A percentile compares a stretch with the other conserved stretches of the same genome.
Evolutionary conservation across 2,329 filamentous ascomycete species (phyloP).

Genomic region (Cladosporium colombiae): DNA sequence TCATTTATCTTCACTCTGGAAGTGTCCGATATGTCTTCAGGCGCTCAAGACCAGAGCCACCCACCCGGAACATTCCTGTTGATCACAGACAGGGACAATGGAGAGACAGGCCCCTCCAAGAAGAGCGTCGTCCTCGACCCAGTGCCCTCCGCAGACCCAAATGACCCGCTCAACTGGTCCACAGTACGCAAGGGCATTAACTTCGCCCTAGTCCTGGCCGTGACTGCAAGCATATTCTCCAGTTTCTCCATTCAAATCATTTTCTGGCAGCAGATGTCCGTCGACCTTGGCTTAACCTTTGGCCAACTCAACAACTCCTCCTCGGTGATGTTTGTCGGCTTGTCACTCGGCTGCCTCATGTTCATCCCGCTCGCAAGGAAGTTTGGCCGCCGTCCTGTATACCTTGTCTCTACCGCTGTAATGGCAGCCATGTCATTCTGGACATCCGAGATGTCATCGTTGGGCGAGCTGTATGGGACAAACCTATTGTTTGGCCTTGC

Average conservation of each 20-base stretch:
- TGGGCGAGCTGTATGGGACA: conserved; percentile 19
- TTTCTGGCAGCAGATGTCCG: conserved; percentile 43
- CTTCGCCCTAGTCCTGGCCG: conserved; percentile 41
- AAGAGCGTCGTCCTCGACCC: neutral
- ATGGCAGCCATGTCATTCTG: conserved; percentile 19
- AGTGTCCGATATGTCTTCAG: neutral
- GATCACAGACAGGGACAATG: neutral
- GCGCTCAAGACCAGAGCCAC: neutral
- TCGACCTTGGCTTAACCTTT: conserved; percentile 44
- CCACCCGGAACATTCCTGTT: neutral
- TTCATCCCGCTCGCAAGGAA: conserved; percentile 54
- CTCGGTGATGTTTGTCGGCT: conserved; percentile 45
- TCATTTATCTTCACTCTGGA: neutral
- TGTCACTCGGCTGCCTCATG: conserved; percentile 49
- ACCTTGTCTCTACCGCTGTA: conserved; percentile 20
- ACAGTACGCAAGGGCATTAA: conserved; percentile 42
- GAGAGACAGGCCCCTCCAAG: neutral
- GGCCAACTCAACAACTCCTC: conserved; percentile 45
- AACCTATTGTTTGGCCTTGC: neutral
- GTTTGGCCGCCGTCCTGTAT: conserved; percentile 37
- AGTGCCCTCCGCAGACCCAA: conserved; percentile 35
- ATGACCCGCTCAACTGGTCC: conserved; percentile 47
- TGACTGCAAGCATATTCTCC: conserved; percentile 41
- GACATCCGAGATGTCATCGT: conserved; percentile 19
- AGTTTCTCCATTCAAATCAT: conserved; percentile 42